Evolutionary conservation across 2,329 filamentous ascomycete species (phyloP).

Genomic region (Stemphylium lycopersici): DNA sequence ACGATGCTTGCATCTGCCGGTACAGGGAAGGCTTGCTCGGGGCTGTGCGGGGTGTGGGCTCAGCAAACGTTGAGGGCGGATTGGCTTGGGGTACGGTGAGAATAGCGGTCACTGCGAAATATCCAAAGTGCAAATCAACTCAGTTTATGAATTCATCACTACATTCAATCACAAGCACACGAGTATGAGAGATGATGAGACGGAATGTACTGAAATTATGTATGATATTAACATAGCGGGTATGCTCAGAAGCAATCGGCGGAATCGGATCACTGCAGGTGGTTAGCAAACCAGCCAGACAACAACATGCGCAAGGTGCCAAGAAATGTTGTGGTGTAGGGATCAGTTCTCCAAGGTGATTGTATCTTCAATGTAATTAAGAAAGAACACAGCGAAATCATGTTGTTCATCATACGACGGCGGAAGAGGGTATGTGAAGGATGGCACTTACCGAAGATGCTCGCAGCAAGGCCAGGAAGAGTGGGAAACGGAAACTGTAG

Average conservation of each 20-base stretch:
- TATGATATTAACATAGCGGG: conserved; percentile 3
- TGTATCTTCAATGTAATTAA: conserved; percentile 65
- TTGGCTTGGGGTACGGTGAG: conserved; percentile 13
- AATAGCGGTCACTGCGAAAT: conserved; percentile 19
- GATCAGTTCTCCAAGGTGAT: conserved; percentile 71
- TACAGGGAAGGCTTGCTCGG: conserved; percentile 14
- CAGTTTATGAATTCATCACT: not conserved
- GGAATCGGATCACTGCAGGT: conserved; percentile 1
- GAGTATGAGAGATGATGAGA: not conserved
- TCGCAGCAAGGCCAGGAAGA: not conserved
- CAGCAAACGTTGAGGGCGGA: conserved; percentile 7
- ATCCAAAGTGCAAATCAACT: not conserved
- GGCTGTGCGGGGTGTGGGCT: not conserved
- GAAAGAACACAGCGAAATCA: conserved; percentile 69
- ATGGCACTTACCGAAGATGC: conserved; percentile 23
- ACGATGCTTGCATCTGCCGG: conserved; percentile 9
- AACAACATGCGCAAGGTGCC: not conserved
- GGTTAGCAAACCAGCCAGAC: conserved; percentile 12
- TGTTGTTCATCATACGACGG: conserved; percentile 62
- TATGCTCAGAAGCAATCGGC: not conserved
- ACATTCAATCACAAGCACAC: not conserved
- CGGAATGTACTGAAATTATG: conserved; percentile 4
- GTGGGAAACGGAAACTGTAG: conserved; percentile 6
- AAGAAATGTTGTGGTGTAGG: not conserved
- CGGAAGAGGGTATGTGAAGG: conserved; percentile 5